Conservation (phyloP, 1,139 yeast species). For the Lodderomyces elongisporus region DNA sequence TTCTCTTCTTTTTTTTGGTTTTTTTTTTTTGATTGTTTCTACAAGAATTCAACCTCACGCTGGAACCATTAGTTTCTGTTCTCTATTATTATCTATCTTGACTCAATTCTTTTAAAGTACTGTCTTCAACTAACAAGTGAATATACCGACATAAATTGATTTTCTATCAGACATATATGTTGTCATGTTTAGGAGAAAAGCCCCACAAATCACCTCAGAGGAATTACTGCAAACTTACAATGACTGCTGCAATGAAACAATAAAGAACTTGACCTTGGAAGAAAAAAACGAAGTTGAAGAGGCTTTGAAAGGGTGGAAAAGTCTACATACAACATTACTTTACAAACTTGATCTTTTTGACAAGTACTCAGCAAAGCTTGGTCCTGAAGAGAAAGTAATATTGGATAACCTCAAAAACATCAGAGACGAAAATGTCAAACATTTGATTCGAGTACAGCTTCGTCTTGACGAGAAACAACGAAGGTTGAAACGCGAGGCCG, state of each 20-base stretch:
- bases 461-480: constrained; percentile 36
- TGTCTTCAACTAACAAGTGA: no score
- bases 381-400: constrained; percentile 39
- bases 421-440: constrained; percentile 49
- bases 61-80: no score
- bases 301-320: constrained; percentile 69
- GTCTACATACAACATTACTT: constrained; percentile 55
- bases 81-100: no score
- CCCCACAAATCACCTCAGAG: constrained; percentile 50
- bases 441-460: constrained; percentile 40
- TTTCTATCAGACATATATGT: no score
- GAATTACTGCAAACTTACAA: constrained; percentile 58
- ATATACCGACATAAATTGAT: no score
- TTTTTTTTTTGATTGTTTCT: no score
- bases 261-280: constrained; percentile 53
- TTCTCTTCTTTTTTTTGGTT: no score
- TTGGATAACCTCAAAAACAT: constrained; percentile 44
- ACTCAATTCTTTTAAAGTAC: no score
- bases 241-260: constrained; percentile 55
- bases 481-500: constrained; percentile 13
- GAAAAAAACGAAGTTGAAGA: constrained; percentile 48
- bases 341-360: constrained; percentile 55
- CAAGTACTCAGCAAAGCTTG: constrained; percentile 29
- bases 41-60: no score
- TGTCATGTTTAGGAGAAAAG: constrained; percentile 47